A percentile compares a stretch with the other conserved stretches of the same genome.
Evolutionary conservation across 2,329 filamentous ascomycete species (phyloP).

Genomic region (Xylaria sp.): DNA sequence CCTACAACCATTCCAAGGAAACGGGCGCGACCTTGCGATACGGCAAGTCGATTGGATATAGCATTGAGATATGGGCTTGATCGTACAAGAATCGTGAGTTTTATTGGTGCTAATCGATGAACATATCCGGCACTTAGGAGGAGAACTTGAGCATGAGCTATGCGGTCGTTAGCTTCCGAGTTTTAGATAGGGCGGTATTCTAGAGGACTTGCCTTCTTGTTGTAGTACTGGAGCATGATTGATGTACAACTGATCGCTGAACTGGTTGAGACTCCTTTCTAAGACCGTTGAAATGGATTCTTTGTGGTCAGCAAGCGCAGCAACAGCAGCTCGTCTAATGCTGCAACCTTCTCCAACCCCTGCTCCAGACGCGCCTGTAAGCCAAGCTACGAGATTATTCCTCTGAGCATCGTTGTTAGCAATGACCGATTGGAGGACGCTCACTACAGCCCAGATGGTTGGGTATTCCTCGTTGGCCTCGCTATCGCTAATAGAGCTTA

Average conservation of each 20-base stretch:
- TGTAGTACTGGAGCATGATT: constrained; percentile 84
- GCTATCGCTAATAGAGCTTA: constrained; percentile 52
- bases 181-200: not conserved
- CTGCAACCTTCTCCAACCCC: constrained; percentile 72
- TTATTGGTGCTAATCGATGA: constrained; percentile 71
- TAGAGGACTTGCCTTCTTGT: constrained; percentile 77
- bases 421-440: constrained; percentile 64
- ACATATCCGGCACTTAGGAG: constrained; percentile 83
- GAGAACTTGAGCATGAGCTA: constrained; percentile 82
- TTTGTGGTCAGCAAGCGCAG: constrained; percentile 64
- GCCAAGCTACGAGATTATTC: constrained; percentile 70
- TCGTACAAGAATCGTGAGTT: constrained; percentile 74
- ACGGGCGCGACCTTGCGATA: constrained; percentile 78
- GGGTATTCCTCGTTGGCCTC: constrained; percentile 49
- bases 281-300: constrained; percentile 66
- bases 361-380: constrained; percentile 71
- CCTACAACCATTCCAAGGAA: constrained; percentile 91
- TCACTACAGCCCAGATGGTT: constrained; percentile 67
- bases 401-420: constrained; percentile 60
- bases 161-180: constrained; percentile 27
- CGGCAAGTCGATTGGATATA: constrained; percentile 85
- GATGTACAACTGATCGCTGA: constrained; percentile 89
- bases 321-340: constrained; percentile 74
- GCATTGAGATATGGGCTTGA: constrained; percentile 79
- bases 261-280: constrained; percentile 76